Evolutionary conservation across 2,329 filamentous ascomycete species (phyloP), one percentile per base, ranked within the genome.

Genomic region (Xylaria sp.): DNA sequence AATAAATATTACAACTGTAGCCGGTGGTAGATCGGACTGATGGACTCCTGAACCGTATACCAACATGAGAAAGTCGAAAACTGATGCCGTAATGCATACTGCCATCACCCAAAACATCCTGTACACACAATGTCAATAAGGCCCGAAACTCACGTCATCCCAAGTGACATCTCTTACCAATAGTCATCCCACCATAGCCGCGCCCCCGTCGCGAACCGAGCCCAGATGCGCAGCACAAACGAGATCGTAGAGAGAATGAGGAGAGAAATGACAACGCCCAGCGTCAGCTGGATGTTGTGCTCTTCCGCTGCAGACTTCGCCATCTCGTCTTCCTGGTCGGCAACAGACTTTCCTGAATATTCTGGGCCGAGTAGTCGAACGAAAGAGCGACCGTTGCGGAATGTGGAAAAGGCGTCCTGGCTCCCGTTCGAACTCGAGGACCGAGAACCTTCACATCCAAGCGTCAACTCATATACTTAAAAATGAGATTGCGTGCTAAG

Each of bases 111-210:
- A 68, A 32, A 70, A 64, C 76, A 77, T 77, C 76, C 76, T 71
- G 34, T 23, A 10, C 13, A 46, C n/a, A 46, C n/a, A 20, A 59
- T 46, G 61, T 72, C 25, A 71, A 60, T 41, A 65, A 34, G 18
- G 20, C 23, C n/a, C 20, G 4, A 3, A 18, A 18, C n/a, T 9
- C 8, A 12, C 23, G 37, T 34, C 37, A 9, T 44, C 25, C 12
- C 18, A 41, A 25, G 25, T 15, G 15, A 34, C 32, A 9, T 32
- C 39, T 63, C 70, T 63, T 39, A 73, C 70, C 72, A 77, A 63
- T 75, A 76, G 23, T 77, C 76, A 63, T 76, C 76, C 72, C 71
- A 74, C 76, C 76, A 77, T 59, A 76, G 66, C 57, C 74, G 73
- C n/a, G 75, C 73, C 32, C 68, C 68, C 64, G 75, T 73, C 5